These are phyloP conservation scores for Scleromitrula shiraiana DNA, from an alignment of 2,329 filamentous ascomycete species.

Conservation along the genomic window DNA sequence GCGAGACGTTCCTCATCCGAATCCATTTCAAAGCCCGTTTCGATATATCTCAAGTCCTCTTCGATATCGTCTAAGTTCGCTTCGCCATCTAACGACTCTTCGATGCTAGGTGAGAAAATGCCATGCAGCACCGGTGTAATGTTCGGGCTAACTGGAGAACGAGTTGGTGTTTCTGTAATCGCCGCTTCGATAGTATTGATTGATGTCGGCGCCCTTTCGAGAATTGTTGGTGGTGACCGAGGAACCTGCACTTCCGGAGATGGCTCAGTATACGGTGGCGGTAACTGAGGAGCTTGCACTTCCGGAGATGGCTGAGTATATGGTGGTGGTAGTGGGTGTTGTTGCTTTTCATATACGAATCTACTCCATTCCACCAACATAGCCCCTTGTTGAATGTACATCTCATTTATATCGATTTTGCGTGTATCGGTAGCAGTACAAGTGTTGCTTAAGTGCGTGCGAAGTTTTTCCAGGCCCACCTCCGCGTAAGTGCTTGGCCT, in stretches of 20 bases:
- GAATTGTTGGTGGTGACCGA: background rate
- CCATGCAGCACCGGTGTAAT: background rate
- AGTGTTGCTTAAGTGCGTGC: background rate
- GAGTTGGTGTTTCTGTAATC: background rate
- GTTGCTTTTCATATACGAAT: background rate
- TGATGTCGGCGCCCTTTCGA: no score
- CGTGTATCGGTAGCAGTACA: background rate
- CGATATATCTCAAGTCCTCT: background rate
- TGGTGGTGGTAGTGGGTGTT: background rate
- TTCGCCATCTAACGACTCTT: background rate
- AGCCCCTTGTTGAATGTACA: background rate
- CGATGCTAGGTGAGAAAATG: background rate
- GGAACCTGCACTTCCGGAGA: constrained; percentile 1
- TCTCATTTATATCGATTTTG: background rate
- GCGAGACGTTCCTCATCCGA: constrained; percentile 2
- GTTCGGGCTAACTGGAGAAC: background rate
- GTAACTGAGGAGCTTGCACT: background rate
- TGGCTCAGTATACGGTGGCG: background rate
- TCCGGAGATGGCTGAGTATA: background rate
- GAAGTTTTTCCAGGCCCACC: background rate
- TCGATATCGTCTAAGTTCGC: background rate
- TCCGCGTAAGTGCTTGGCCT: background rate
- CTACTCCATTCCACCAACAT: background rate
- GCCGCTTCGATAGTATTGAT: background rate
- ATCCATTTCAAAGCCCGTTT: background rate